Evolutionary conservation across 352 stramenopile genomes (phyloP).

Genomic region (Globisporangium polare): DNA sequence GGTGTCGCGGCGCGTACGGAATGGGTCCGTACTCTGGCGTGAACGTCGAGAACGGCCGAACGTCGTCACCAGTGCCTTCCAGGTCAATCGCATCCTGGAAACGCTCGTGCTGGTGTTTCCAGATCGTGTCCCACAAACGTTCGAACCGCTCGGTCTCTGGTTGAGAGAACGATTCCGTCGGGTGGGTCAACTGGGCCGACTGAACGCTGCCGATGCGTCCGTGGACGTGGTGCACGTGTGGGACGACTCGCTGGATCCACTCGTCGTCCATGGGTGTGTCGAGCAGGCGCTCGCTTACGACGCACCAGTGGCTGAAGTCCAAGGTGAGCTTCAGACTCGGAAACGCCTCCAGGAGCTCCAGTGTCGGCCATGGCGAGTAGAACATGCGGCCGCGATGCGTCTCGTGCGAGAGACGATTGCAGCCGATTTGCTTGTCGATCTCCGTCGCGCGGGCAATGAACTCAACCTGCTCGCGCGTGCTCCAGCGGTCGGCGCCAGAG

Average conservation of each 20-base stretch:
- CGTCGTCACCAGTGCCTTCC: slow-evolving; percentile 1
- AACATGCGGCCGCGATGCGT: slow-evolving; percentile 66
- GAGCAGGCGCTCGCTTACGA: slow-evolving; percentile 56
- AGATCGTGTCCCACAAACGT: slow-evolving; percentile 44
- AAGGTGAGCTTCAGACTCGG: slow-evolving; percentile 61
- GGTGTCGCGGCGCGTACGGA: slow-evolving; percentile 46
- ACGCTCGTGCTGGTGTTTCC: slow-evolving; percentile 28
- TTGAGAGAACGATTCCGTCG: slow-evolving; percentile 24
- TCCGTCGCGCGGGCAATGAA: slow-evolving; percentile 48
- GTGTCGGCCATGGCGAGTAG: slow-evolving; percentile 66
- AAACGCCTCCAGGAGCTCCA: slow-evolving; percentile 55
- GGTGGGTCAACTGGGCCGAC: slow-evolving; percentile 41
- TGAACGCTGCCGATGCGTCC: slow-evolving; percentile 54
- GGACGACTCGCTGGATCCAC: slow-evolving; percentile 45
- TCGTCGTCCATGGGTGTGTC: slow-evolving; percentile 37
- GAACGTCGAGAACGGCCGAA: slow-evolving; percentile 40
- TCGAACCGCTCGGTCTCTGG: slow-evolving; percentile 48
- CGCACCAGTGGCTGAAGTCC: slow-evolving; percentile 66
- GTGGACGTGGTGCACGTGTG: slow-evolving; percentile 59
- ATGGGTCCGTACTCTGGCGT: slow-evolving; percentile 71
- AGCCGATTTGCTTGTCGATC: slow-evolving; percentile 32
- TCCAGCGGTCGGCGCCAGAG: slow-evolving; percentile 58
- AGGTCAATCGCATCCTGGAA: slow-evolving; percentile 14
- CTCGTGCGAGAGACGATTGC: slow-evolving; percentile 43
- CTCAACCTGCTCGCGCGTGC: slow-evolving; percentile 34